These are phyloP conservation scores for Globisporangium cederbergense DNA, from an alignment of 352 stramenopile species.

Conservation along the genomic window DNA sequence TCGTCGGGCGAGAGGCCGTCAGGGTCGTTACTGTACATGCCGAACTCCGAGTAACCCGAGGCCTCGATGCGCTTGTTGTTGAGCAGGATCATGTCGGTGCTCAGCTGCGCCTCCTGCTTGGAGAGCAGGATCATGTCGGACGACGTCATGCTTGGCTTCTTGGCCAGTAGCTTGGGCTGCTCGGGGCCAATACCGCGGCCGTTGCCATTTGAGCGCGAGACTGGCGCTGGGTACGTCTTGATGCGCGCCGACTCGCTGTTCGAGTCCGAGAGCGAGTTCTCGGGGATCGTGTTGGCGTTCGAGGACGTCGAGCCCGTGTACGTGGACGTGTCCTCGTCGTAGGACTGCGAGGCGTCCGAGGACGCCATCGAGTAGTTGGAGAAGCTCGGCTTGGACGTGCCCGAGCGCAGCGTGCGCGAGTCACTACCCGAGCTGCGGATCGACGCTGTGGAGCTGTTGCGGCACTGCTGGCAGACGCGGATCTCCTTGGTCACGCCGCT, in stretches of 20 bases:
- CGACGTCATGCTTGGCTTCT: slow-evolving; percentile 20
- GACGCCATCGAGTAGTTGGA: slow-evolving; percentile 44
- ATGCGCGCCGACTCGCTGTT: slow-evolving; percentile 43
- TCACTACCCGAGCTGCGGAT: slow-evolving; percentile 50
- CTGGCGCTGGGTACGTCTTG: slow-evolving; percentile 43
- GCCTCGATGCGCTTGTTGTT: slow-evolving; percentile 17
- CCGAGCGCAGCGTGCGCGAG: slow-evolving; percentile 23
- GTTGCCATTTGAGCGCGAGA: background rate
- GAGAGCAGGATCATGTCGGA: slow-evolving; percentile 30
- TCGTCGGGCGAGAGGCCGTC: slow-evolving; percentile 48
- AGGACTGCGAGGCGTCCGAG: slow-evolving; percentile 41
- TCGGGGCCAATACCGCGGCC: slow-evolving; percentile 19
- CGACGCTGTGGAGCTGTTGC: slow-evolving; percentile 49
- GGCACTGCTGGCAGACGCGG: slow-evolving; percentile 71
- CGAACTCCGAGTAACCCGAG: slow-evolving; percentile 41
- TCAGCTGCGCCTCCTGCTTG: slow-evolving; percentile 13
- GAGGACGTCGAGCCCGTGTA: slow-evolving; percentile 28
- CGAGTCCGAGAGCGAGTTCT: slow-evolving; percentile 51
- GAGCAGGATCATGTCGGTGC: slow-evolving; percentile 61
- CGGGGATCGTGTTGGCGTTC: slow-evolving; percentile 28
- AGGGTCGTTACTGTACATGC: slow-evolving; percentile 33
- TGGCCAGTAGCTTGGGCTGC: slow-evolving; percentile 18
- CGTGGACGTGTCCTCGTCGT: slow-evolving; percentile 39
- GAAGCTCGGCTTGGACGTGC: slow-evolving; percentile 48
- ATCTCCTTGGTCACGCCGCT: slow-evolving; percentile 65